Base-by-base conservation (phyloP, 495 filamentous ascomycete species). In the Lophium mytilinum region DNA sequence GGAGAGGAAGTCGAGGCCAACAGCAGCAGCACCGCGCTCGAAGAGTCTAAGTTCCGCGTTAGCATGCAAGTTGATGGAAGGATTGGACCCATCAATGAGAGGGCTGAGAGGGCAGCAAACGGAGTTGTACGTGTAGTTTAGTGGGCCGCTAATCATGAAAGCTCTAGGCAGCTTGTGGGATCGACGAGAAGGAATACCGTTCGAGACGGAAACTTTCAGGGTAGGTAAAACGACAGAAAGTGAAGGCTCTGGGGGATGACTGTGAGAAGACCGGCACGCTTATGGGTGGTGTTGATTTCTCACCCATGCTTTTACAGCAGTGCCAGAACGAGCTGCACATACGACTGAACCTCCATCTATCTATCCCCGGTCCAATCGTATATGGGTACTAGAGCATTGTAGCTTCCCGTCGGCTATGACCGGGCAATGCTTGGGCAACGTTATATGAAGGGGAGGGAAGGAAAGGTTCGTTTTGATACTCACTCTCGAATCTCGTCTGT, bases 401-500 rank as follows among this genome's bases (percentile, higher is more conserved):
- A 30, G 24, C 24, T 30, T 30, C 24, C 24, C 24, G 24, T 30
- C 24, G 24, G 24, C 24, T 30, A 30, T 30, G 24, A 6, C 24
- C 24, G 24, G 24, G 24, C 24, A 6, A 30, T 30, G 24, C 24
- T 30, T 30, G 24, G 24, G 24, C 24, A 30, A 30, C 24, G 24
- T 30, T 30, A 30, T 30, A 30, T 30, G 24, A 41, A 2, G 39
- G 39, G 39, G 17, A 41, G 39, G 39, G 39, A 41, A 41, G 40
- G 43, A 35, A 56, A 37, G 50, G 35, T 30, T 57, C 17, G 77
- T 81, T 66, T 73, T 66, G 73, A 67, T 75, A 97, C 93, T 96
- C 95, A 98, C 93, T 97, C 93, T 96, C 94, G 86, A 75, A 96
- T 95, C 70, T 92, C 80, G 66, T 95, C 88, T 56, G 87, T 77